A percentile compares a stretch with the other conserved stretches of the same genome.
Conservation (phyloP, 805 yeast genomes). For the Starmera dryadoides region DNA sequence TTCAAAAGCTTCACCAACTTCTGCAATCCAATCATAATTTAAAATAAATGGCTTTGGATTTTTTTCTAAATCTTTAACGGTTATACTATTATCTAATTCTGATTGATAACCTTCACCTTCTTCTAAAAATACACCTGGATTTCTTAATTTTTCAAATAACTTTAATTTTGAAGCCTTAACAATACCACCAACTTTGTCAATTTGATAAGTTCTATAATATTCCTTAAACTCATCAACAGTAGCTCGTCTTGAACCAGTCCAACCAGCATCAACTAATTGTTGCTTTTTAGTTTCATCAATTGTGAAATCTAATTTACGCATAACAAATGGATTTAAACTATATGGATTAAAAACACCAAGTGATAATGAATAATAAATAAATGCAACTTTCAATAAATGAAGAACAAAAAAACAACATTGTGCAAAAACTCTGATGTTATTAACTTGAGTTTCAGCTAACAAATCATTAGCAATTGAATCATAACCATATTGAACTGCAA, state of each 20-base stretch:
- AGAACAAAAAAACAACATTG: slow-evolving; percentile 66
- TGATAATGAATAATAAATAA: slow-evolving; percentile 51
- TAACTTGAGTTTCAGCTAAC: slow-evolving; percentile 38
- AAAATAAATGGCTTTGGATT: slow-evolving; percentile 41
- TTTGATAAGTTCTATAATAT: slow-evolving; percentile 53
- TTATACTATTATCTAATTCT: slow-evolving; percentile 31
- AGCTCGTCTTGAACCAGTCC: slow-evolving; percentile 89
- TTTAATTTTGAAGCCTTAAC: slow-evolving; percentile 74
- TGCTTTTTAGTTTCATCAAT: slow-evolving; percentile 25
- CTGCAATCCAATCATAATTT: slow-evolving; percentile 47
- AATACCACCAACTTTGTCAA: slow-evolving; percentile 66
- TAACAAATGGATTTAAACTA: slow-evolving; percentile 34
- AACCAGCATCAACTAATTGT: slow-evolving; percentile 62
- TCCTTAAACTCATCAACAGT: slow-evolving; percentile 65
- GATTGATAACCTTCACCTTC: slow-evolving; percentile 78
- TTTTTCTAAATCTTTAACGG: slow-evolving; percentile 31
- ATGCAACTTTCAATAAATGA: slow-evolving; percentile 56
- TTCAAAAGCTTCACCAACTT: slow-evolving; percentile 43
- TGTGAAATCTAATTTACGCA: slow-evolving; percentile 26
- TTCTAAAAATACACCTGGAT: slow-evolving; percentile 56
- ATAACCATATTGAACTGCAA: slow-evolving; percentile 29
- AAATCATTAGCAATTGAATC: slow-evolving; percentile 38
- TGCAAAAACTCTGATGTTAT: slow-evolving; percentile 32
- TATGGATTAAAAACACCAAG: slow-evolving; percentile 78
- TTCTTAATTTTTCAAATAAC: slow-evolving; percentile 46